Conservation (phyloP, 495 filamentous ascomycete genomes). For the Tuber indicum region DNA sequence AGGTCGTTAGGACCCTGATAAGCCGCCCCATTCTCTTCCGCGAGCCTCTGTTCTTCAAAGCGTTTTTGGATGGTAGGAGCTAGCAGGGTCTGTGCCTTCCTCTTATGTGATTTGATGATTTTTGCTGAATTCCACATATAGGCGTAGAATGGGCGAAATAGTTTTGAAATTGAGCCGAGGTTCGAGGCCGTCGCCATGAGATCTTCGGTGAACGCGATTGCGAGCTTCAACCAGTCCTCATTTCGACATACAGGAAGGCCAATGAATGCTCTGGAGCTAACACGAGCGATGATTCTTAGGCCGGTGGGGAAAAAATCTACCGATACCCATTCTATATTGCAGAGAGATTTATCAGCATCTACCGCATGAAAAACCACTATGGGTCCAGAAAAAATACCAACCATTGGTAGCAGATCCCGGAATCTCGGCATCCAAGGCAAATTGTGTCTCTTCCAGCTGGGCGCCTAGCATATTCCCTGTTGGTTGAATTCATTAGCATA, state of each 20-base stretch:
- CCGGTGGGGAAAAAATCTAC: slow-evolving; percentile 45
- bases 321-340: slow-evolving; percentile 45
- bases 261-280: slow-evolving; percentile 55
- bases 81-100: slow-evolving; percentile 14
- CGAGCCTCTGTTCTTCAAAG: slow-evolving; percentile 19
- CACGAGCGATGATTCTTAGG: slow-evolving; percentile 51
- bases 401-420: slow-evolving; percentile 7
- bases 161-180: slow-evolving; percentile 43
- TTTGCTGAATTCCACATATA: slow-evolving; percentile 5
- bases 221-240: slow-evolving; percentile 53
- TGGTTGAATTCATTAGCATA: neutral
- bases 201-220: slow-evolving; percentile 55
- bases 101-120: slow-evolving; percentile 4
- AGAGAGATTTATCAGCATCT: neutral
- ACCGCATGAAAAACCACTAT: neutral
- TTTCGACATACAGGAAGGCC: slow-evolving; percentile 51
- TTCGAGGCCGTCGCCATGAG: slow-evolving; percentile 44
- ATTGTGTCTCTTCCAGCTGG: slow-evolving; percentile 15
- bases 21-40: slow-evolving; percentile 17
- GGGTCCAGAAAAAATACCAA: neutral
- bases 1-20: slow-evolving; percentile 39
- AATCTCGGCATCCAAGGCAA: slow-evolving; percentile 16
- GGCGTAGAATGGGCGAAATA: slow-evolving; percentile 43
- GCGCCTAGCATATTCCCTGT: slow-evolving; percentile 19
- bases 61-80: slow-evolving; percentile 31